Evolutionary conservation across 148 eudicot genomes (phyloP), one percentile per base, ranked within the genome.

Genomic region (Pouteria glomerata): DNA sequence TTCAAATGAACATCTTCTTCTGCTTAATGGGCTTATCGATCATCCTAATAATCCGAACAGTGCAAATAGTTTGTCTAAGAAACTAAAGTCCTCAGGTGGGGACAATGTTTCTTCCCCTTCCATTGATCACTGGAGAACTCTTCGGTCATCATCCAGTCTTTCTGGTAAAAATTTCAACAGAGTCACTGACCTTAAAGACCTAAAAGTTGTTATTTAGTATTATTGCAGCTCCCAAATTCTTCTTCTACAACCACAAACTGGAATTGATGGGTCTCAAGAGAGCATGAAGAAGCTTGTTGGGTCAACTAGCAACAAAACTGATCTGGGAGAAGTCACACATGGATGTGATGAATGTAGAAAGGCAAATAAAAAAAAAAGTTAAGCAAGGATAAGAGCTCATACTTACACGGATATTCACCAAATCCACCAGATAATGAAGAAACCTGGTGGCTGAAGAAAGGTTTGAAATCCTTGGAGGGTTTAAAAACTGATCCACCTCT

Each of bases 341-440:
- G 96, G 90, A 27, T 96, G 99, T 73, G 99, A 96, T 84, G 99
- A 96, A 81, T 96, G 99, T 73, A 86, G 79, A 77, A 90, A 81
- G 72, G 83, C 74, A 29, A 96, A 96, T 85, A 81, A n/a, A n/a
- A 89, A 76, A 96, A 84, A 71, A 96, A 87, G 72, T 55, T 90
- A 45, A 84, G 85, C 14, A 94, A 92, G 65, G 96, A 88, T 8
- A 80, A 72, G 76, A 82, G 79, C 75, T 77, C 84, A 8, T 69
- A 83, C 58, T 68, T 80, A 44, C 93, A 85, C 72, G 85, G 80
- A 31, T 42, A 78, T 21, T 77, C 74, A 4, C 77, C 81, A 39
- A 83, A 77, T 75, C 76, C 71, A 61, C 82, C 73, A 50, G 96
- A 92, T 66, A 91, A 91, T 69, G 97, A 96, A 69, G 97, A 92